phyloP scores from a whole-genome alignment of 768 basidiomycete genomes.

The Polyporus arcularius region DNA sequence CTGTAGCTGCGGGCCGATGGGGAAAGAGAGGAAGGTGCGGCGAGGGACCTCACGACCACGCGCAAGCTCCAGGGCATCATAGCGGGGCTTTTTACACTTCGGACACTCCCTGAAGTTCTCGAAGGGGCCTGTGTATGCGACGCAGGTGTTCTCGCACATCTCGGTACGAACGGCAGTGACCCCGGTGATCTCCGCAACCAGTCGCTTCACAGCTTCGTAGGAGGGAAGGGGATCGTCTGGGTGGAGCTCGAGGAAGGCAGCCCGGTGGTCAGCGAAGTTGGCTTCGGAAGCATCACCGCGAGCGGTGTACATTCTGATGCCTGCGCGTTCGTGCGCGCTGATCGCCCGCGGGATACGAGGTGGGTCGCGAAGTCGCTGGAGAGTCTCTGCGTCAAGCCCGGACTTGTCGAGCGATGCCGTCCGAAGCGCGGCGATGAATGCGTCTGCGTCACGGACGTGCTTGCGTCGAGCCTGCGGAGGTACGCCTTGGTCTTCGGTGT shows the following conservation, averaged over 20 bases:
- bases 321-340: background rate
- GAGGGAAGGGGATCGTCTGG: constrained; percentile 26
- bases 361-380: background rate
- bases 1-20: constrained; percentile 45
- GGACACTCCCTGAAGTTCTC: constrained; percentile 15
- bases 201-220: constrained; percentile 29
- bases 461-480: too few species aligned
- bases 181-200: too few species aligned
- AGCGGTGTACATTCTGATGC: constrained; percentile 25
- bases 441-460: too few species aligned
- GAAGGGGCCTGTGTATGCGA: constrained; percentile 42
- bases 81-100: constrained; percentile 33
- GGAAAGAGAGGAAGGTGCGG: constrained; percentile 37
- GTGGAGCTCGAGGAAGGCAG: constrained; percentile 31
- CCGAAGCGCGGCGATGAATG: too few species aligned
- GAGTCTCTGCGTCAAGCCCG: background rate
- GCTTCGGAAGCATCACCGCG: constrained; percentile 32
- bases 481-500: too few species aligned
- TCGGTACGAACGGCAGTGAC: constrained; percentile 15
- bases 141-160: constrained; percentile 46
- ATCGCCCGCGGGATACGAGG: background rate
- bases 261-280: constrained; percentile 30
- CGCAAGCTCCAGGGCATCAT: constrained; percentile 27
- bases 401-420: background rate
- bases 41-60: background rate